These are phyloP conservation scores for Lactifluus subvellereus DNA, from an alignment of 768 basidiomycete genomes.

Conservation along the genomic window DNA sequence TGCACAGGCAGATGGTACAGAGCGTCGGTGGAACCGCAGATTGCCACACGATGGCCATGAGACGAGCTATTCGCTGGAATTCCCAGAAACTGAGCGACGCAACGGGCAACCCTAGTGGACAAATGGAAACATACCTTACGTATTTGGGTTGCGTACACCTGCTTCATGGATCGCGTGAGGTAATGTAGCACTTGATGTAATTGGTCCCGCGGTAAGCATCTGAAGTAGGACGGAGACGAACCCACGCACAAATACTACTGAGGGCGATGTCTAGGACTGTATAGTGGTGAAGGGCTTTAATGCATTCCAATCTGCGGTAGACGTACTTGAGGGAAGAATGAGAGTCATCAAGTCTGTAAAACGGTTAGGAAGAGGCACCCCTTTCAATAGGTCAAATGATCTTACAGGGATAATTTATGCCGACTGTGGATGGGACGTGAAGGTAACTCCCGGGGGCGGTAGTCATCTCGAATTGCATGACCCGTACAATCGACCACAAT, in stretches of 20 bases:
- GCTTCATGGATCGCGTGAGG: slow-evolving; percentile 12
- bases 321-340: slow-evolving; percentile 14
- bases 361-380: not conserved
- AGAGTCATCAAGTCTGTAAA: slow-evolving; percentile 1
- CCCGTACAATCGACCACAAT: not conserved
- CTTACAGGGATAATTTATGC: slow-evolving; percentile 14
- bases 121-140: slow-evolving; percentile 3
- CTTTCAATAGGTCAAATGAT: not conserved
- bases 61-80: not conserved
- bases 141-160: not conserved
- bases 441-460: not conserved
- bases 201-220: not conserved
- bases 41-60: slow-evolving; percentile 10
- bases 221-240: not conserved
- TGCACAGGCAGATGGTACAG: not conserved
- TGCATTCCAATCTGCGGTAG: not conserved
- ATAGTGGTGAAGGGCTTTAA: not conserved
- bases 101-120: not conserved
- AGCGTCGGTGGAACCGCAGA: slow-evolving; percentile 13
- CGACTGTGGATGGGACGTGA: not conserved
- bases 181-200: not conserved
- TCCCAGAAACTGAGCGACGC: not conserved
- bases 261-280: slow-evolving; percentile 9
- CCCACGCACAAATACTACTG: slow-evolving; percentile 8
- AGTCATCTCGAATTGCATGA: not conserved